Evolutionary conservation across 768 basidiomycete species (phyloP), one percentile per base, ranked within the genome.

Genomic region (Boletus reticulatus): DNA sequence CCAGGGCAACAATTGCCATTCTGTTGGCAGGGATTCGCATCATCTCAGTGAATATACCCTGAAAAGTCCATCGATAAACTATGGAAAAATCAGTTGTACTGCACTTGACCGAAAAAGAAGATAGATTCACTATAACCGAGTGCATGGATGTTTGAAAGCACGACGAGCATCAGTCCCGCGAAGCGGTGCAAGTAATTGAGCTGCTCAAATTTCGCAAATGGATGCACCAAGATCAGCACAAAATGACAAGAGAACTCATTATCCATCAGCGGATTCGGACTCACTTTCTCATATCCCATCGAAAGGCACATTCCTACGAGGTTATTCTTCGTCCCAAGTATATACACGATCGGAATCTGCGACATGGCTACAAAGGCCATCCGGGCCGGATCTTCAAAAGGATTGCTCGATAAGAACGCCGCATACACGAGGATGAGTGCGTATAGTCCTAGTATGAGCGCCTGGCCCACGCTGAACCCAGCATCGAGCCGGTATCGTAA

Each of bases 181-280:
- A 77, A 79, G n/a, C 82, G 80, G 63, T 85, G 84, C 24, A 84
- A 64, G 64, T 72, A 81, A 65, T 83, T 83, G 53, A 81, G 64
- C 76, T 83, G 58, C 44, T 57, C 56, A 44, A 31, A 36, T 49
- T 41, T 8, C 42, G 11, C 17, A 43, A 27, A n/a, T 3, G 38
- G 20, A 39, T 19, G n/a, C 3, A 34, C 34, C 31, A 32, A 20
- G 13, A 48, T 55, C 36, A 46, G 37, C 36, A 45, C 39, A n/a
- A 27, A 46, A 29, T 29, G 29, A 24, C 24, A 24, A 24, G 5
- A 24, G 24, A 3, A 24, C 29, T 8, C 29, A 9, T 29, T 29
- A 24, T 31, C n/a, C 19, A 8, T 24, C 11, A 43, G 53, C 16
- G 12, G 32, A 32, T 2, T 36, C n/a, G 12, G 11, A 55, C 72